Base-by-base conservation (phyloP, 352 stramenopile species). In the Globisporangium radiosum region DNA sequence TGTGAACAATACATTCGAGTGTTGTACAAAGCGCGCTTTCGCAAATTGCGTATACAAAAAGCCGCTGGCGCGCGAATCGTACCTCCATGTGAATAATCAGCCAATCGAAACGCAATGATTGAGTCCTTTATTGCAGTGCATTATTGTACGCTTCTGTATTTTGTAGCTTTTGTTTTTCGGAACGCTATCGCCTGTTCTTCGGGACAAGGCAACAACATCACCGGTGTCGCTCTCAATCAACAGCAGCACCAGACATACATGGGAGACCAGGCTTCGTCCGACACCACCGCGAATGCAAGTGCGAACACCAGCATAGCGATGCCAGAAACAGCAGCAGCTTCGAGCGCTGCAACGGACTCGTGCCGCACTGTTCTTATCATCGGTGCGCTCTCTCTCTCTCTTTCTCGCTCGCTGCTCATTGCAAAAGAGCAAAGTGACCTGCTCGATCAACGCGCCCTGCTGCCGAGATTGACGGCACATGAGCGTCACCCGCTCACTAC, bases 291-390 rank as follows among this genome's bases (percentile, higher is more conserved):
- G 14, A 25, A 5, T 25, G 17, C 45, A 13, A 50, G 45, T n/a
- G 45, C 45, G 6, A 50, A 13, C 10, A 13, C 14, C 1, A 33
- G 25, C 25, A 52, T 36, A n/a, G 9, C 6, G 5, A 14, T 3
- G 37, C 10, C 13, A 6, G 19, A 19, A 39, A 61, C 42, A 15
- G 10, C 42, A 52, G 38, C 17, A 43, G 54, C 42, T 10, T 33
- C 33, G 48, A 13, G 10, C 0, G 47, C 63, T 5, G 50, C 64
- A 15, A 33, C 25, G 25, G 65, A 78, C 8, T 49, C 45, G 25
- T 69, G 69, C 13, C 75, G 78, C 45, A 85, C 74, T 13, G 79
- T 82, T 17, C 54, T 92, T 37, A 65, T 92, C 43, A 90, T 92
- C 15, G 83, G 83, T 92, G 47, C 37, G 38, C n/a, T 25, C 15